A percentile compares a stretch with the other conserved stretches of the same genome.
Evolutionary conservation across 2,329 filamentous ascomycete genomes (phyloP).

Genomic region (Dactylella cylindrospora): DNA sequence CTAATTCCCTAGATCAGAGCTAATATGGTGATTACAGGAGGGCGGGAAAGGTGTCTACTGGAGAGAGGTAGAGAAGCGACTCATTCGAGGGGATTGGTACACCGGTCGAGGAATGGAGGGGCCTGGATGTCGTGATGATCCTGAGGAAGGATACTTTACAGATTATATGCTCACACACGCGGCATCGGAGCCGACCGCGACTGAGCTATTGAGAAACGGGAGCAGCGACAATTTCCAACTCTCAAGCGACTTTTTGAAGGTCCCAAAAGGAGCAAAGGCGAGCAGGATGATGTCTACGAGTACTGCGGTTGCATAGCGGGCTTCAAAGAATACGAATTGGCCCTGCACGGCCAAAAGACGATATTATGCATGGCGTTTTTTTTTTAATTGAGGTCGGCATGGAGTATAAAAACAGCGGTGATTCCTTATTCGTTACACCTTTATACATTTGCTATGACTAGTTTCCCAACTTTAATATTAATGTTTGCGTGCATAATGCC

Average conservation of each 20-base stretch:
- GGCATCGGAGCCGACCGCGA: slow-evolving; percentile 7
- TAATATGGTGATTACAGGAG: slow-evolving; percentile 33
- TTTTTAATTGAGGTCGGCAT: background rate
- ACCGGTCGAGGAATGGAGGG: slow-evolving; percentile 44
- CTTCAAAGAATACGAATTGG: slow-evolving; percentile 47
- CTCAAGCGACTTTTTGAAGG: slow-evolving; percentile 28
- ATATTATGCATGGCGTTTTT: slow-evolving; percentile 48
- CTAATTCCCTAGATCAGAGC: too few species aligned
- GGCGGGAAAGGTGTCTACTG: slow-evolving; percentile 48
- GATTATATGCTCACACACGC: slow-evolving; percentile 27
- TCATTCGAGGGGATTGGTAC: slow-evolving; percentile 48
- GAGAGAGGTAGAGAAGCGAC: slow-evolving; percentile 47
- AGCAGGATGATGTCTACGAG: slow-evolving; percentile 14
- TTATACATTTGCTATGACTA: too few species aligned
- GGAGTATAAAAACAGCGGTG: background rate
- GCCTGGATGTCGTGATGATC: slow-evolving; percentile 19
- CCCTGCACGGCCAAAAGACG: slow-evolving; percentile 42
- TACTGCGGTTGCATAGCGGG: slow-evolving; percentile 39
- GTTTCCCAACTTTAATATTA: too few species aligned
- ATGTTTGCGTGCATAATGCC: too few species aligned
- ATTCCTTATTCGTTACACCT: too few species aligned
- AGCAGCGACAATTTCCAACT: slow-evolving; percentile 34
- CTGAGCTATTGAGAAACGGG: slow-evolving; percentile 33
- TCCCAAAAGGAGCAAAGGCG: slow-evolving; percentile 10
- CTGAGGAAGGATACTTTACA: slow-evolving; percentile 9